Conservation (phyloP, 371 early-diverging fungal species). For the Mortierella sp. region DNA sequence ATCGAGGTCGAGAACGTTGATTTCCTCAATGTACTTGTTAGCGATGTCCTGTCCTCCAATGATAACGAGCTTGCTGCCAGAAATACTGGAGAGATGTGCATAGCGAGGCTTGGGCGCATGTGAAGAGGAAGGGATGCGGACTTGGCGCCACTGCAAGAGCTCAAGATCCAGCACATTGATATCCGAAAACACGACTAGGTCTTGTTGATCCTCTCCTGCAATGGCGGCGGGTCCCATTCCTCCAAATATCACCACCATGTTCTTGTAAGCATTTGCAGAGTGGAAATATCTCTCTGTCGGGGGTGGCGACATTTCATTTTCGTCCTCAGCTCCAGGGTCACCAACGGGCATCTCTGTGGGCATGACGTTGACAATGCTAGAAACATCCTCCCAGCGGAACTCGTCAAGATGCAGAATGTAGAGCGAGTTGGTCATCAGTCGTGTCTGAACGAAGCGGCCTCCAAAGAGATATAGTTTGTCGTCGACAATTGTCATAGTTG, state of each 20-base stretch:
- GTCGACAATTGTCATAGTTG: constrained; percentile 75
- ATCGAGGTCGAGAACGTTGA: constrained; percentile 79
- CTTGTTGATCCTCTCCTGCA: constrained; percentile 39
- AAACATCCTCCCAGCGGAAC: constrained; percentile 66
- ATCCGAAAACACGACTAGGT: constrained; percentile 75
- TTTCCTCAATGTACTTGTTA: constrained; percentile 81
- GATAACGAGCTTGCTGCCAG: constrained; percentile 69
- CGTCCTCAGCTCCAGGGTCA: constrained; percentile 48
- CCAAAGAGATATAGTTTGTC: constrained; percentile 80
- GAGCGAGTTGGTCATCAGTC: constrained; percentile 78
- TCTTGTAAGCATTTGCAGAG: constrained; percentile 72
- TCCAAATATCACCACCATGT: constrained; percentile 69
- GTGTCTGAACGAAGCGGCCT: constrained; percentile 73
- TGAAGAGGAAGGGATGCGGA: constrained; percentile 58
- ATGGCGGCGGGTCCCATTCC: constrained; percentile 65
- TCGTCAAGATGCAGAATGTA: constrained; percentile 74
- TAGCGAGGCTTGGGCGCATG: constrained; percentile 80
- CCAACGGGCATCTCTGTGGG: constrained; percentile 29
- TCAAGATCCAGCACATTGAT: constrained; percentile 75
- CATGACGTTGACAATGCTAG: constrained; percentile 32
- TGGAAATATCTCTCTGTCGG: constrained; percentile 83
- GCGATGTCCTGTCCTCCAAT: constrained; percentile 88
- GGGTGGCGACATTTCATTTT: constrained; percentile 46
- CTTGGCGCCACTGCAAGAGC: constrained; percentile 69
- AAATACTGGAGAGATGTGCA: constrained; percentile 78